Conservation (phyloP, 768 basidiomycete species). For the Boletus huronensis region DNA sequence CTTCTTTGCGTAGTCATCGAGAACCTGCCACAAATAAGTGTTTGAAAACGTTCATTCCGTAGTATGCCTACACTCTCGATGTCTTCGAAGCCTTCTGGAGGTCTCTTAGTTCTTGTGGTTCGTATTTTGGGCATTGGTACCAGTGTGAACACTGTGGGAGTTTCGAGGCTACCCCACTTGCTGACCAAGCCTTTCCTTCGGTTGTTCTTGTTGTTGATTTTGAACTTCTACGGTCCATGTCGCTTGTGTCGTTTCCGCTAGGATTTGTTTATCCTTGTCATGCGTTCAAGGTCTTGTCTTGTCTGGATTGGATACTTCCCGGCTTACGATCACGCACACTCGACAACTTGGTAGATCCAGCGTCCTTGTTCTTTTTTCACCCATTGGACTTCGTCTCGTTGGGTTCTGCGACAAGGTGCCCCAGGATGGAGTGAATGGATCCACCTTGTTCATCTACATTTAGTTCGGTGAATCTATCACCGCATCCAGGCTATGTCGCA, state of each 20-base stretch:
- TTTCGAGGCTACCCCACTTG: not conserved
- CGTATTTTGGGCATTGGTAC: conserved; percentile 84
- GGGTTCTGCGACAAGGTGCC: not conserved
- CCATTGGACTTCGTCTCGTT: not conserved
- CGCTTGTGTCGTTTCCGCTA: too few relatives aligned
- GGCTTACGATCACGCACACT: too few relatives aligned
- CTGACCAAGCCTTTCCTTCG: not conserved
- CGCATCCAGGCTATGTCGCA: too few relatives aligned
- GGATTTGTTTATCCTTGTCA: too few relatives aligned
- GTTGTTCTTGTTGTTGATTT: too few relatives aligned
- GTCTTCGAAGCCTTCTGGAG: conserved; percentile 95
- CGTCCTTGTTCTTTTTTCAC: too few relatives aligned
- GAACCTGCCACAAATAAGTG: conserved; percentile 53
- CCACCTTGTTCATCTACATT: not conserved
- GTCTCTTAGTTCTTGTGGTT: conserved; percentile 88
- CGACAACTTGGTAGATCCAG: too few relatives aligned
- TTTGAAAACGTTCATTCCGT: not conserved
- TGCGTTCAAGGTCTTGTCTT: too few relatives aligned
- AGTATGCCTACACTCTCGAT: conserved; percentile 64
- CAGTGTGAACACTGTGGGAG: conserved; percentile 18
- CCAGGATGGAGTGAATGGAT: not conserved
- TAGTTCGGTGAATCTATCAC: not conserved
- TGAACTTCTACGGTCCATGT: too few relatives aligned
- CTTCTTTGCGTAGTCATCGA: conserved; percentile 98
- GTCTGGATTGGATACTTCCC: too few relatives aligned